Conservation (phyloP, 164 flowering plant species). For the Magnolia changhungtana region DNA sequence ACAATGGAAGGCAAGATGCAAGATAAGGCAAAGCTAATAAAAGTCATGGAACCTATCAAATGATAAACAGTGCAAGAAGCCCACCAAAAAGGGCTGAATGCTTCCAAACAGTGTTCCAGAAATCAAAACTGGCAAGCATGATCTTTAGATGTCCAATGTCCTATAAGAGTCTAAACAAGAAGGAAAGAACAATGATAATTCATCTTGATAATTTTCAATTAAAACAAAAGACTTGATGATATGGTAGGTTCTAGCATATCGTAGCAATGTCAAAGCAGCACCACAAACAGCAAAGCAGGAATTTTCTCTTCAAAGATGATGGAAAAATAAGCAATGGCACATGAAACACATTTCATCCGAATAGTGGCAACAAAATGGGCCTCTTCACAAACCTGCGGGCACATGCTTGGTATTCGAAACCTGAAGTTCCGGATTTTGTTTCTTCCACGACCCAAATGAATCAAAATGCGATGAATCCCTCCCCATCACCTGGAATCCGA, state of each 20-base stretch:
- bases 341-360: not conserved
- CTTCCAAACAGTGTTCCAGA: no score
- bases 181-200: not conserved
- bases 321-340: not conserved
- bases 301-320: no score
- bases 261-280: no score
- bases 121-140: not conserved
- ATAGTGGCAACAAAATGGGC: no score
- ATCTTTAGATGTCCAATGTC: no score
- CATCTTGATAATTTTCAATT: not conserved
- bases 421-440: not conserved
- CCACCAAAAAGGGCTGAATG: not conserved
- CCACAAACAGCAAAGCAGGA: no score
- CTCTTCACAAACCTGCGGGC: not conserved
- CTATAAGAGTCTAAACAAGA: not conserved
- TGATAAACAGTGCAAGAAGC: not conserved
- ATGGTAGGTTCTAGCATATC: no score
- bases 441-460: not conserved
- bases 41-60: not conserved
- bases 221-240: no score
- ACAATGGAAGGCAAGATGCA: no score
- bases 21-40: not conserved
- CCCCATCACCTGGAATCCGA: not conserved
- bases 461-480: not conserved
- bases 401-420: not conserved